phyloP scores from a whole-genome alignment of 352 stramenopile species.

The Globisporangium yorkense region DNA sequence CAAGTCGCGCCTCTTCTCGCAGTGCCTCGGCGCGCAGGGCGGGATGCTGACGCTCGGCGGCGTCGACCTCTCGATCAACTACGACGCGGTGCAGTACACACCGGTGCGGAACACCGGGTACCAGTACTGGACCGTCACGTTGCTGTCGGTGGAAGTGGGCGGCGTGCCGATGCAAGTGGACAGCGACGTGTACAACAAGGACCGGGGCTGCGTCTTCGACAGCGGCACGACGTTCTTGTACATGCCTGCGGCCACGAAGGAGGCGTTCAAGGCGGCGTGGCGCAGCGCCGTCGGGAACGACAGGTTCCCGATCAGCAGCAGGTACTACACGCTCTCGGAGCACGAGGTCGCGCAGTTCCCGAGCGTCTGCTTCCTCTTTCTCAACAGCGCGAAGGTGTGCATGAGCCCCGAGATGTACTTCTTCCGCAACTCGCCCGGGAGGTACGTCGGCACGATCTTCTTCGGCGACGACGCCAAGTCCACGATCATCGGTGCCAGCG shows the following conservation, averaged over 20 bases:
- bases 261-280: slow-evolving; percentile 48
- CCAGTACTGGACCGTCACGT: slow-evolving; percentile 74
- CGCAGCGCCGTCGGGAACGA: slow-evolving; percentile 30
- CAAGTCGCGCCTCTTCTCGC: slow-evolving; percentile 84
- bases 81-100: slow-evolving; percentile 82
- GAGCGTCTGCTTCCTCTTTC: slow-evolving; percentile 62
- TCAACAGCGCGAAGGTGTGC: slow-evolving; percentile 51
- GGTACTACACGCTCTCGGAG: slow-evolving; percentile 33
- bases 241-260: slow-evolving; percentile 30
- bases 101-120: slow-evolving; percentile 65
- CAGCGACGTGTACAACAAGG: slow-evolving; percentile 40
- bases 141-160: slow-evolving; percentile 49
- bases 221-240: slow-evolving; percentile 81
- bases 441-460: slow-evolving; percentile 65
- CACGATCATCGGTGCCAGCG: slow-evolving; percentile 68
- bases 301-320: slow-evolving; percentile 33
- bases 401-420: slow-evolving; percentile 50
- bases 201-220: slow-evolving; percentile 72
- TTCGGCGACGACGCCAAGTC: slow-evolving; percentile 56
- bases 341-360: slow-evolving; percentile 30
- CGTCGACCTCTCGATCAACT: slow-evolving; percentile 62
- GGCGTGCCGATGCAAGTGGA: slow-evolving; percentile 24
- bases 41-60: slow-evolving; percentile 92
- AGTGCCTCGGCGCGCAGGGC: slow-evolving; percentile 89
- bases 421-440: slow-evolving; percentile 18